phyloP scores from a whole-genome alignment of 2,329 filamentous ascomycete species.

The Ophiognomonia clavigignenti-juglandacearum region DNA sequence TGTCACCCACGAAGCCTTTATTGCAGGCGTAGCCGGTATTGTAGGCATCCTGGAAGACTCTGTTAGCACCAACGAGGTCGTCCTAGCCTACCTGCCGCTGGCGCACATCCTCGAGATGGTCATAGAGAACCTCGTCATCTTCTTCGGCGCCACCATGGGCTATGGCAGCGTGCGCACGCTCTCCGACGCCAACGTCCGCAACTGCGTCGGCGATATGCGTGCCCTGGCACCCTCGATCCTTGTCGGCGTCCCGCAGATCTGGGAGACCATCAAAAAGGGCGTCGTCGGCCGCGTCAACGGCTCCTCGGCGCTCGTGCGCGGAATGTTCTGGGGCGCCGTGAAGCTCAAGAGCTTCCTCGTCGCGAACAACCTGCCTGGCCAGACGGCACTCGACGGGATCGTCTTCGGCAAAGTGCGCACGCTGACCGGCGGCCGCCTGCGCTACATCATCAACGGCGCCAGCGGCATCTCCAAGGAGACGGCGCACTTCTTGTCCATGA shows the following conservation, averaged over 20 bases:
- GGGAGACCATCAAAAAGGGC: conserved; percentile 97
- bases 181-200: conserved; percentile 77
- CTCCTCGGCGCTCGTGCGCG: conserved; percentile 63
- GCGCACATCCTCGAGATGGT: conserved; percentile 97
- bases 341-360: conserved; percentile 56
- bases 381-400: conserved; percentile 67
- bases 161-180: conserved; percentile 90
- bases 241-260: conserved; percentile 92
- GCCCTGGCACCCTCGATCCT: conserved; percentile 87
- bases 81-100: conserved; percentile 88
- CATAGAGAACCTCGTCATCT: conserved; percentile 86
- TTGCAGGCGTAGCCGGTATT: conserved; percentile 80
- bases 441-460: conserved; percentile 91
- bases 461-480: conserved; percentile 86
- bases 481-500: conserved; percentile 84
- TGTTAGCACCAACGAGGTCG: conserved; percentile 69
- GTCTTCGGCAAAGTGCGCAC: conserved; percentile 92
- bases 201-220: conserved; percentile 90
- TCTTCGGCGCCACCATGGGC: conserved; percentile 85
- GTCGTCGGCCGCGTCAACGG: conserved; percentile 74
- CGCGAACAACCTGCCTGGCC: conserved; percentile 56
- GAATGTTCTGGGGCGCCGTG: conserved; percentile 70
- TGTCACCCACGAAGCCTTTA: conserved; percentile 73
- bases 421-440: conserved; percentile 80
- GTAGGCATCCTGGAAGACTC: conserved; percentile 71